A percentile compares a stretch with the other conserved stretches of the same genome.
These are phyloP conservation scores for Xylaria acuta DNA, from an alignment of 495 filamentous ascomycete genomes.

Conservation along the genomic window DNA sequence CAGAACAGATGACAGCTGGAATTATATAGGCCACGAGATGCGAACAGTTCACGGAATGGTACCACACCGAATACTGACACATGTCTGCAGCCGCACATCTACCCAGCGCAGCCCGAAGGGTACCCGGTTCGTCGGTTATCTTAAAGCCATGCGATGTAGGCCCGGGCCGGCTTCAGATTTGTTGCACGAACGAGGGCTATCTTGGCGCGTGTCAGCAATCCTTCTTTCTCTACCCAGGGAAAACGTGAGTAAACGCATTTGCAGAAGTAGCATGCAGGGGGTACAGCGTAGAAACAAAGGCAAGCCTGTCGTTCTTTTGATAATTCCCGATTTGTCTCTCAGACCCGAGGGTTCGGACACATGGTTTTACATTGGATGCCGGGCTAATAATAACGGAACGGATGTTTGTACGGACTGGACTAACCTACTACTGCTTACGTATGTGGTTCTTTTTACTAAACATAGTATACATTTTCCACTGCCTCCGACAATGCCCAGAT, in stretches of 20 bases:
- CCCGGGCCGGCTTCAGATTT: conserved; percentile 20
- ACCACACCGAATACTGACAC: background rate
- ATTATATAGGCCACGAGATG: background rate
- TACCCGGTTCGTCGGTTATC: conserved; percentile 18
- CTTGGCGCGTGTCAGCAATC: conserved; percentile 11
- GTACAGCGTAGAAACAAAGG: background rate
- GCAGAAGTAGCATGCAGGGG: background rate
- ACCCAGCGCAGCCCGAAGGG: background rate
- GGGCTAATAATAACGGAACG: background rate
- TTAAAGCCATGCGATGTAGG: conserved; percentile 13
- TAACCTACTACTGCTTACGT: conserved; percentile 8
- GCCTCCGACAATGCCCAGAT: conserved; percentile 7
- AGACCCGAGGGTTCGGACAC: conserved; percentile 3
- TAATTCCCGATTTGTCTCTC: background rate
- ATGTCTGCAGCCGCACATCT: conserved; percentile 4
- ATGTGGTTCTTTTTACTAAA: conserved; percentile 2
- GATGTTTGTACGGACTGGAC: conserved; percentile 3
- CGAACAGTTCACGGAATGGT: conserved; percentile 1
- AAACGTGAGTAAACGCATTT: background rate
- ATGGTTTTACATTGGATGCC: background rate
- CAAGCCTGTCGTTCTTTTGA: background rate
- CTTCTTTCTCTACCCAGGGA: background rate
- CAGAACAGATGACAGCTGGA: conserved; percentile 14
- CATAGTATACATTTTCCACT: background rate
- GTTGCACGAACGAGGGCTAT: background rate